Evolutionary conservation across 345 rosid genomes (phyloP).

Genomic region (Syzygium jambos): DNA sequence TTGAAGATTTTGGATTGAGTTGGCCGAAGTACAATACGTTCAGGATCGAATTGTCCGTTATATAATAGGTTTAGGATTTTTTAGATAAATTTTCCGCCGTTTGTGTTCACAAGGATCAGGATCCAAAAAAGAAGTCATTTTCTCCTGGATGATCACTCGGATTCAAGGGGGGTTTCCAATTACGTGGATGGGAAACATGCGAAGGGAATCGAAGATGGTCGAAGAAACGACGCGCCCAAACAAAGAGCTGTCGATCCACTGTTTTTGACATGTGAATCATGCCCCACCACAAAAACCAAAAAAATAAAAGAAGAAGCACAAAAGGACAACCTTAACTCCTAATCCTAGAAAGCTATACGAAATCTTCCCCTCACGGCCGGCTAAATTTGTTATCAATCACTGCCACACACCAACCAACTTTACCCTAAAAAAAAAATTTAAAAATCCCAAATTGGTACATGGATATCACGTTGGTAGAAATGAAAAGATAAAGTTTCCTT

Average conservation of each 20-base stretch:
- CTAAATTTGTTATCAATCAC: no score
- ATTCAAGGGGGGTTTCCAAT: not conserved
- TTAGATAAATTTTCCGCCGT: no score
- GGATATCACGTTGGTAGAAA: no score
- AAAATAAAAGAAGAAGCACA: not conserved
- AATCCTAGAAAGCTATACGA: not conserved
- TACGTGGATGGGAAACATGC: not conserved
- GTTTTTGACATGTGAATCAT: not conserved
- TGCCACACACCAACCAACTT: not conserved
- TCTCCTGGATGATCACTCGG: no score
- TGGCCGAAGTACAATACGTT: no score
- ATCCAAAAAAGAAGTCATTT: not conserved
- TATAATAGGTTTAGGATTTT: no score
- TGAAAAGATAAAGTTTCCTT: no score
- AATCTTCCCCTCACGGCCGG: not conserved
- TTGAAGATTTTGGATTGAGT: no score
- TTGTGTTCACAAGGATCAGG: not conserved
- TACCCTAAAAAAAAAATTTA: no score
- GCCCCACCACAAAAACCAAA: not conserved
- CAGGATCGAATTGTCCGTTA: no score
- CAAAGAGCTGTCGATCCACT: not conserved
- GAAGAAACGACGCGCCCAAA: not conserved
- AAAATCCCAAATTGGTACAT: no score
- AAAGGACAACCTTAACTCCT: not conserved
- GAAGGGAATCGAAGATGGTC: not conserved